Conservation (phyloP, 441 rosid species). For the Pelargonium citronellum region DNA sequence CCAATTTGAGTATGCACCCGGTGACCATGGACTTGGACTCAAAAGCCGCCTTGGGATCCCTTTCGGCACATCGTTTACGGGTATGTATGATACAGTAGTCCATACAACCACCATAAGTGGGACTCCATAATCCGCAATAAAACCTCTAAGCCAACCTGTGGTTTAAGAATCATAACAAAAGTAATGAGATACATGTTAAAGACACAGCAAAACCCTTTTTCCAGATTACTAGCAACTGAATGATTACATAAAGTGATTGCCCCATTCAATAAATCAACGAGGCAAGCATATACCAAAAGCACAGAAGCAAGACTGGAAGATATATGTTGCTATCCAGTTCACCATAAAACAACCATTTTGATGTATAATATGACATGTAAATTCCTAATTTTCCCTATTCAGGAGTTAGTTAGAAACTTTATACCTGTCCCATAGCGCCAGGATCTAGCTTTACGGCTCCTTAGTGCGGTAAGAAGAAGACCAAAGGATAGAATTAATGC, state of each 20-base stretch:
- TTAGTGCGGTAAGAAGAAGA: conserved; percentile 61
- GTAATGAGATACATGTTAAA: not conserved
- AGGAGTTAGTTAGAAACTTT: conserved; percentile 11
- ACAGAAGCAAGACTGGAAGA: not conserved
- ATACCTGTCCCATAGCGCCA: conserved; percentile 76
- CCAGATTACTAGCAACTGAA: not conserved
- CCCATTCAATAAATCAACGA: not conserved
- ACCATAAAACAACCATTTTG: not conserved
- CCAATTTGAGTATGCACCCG: conserved; percentile 76
- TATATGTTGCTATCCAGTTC: not conserved
- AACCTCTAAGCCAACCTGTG: conserved; percentile 63
- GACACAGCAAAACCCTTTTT: not conserved
- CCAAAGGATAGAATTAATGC: conserved; percentile 69
- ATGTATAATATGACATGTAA: not conserved
- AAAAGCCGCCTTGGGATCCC: conserved; percentile 74
- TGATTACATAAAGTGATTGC: not conserved
- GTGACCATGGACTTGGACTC: conserved; percentile 86
- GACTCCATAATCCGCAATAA: conserved; percentile 71
- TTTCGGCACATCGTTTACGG: conserved; percentile 54
- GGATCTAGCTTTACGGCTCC: conserved; percentile 74
- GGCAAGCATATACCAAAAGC: not conserved
- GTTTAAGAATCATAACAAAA: conserved; percentile 6
- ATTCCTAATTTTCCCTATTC: not conserved
- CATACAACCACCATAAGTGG: conserved; percentile 71
- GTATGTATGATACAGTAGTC: conserved; percentile 68